These are phyloP conservation scores for Calonectria hawksworthii DNA, from an alignment of 2,329 filamentous ascomycete genomes.

Conservation along the genomic window DNA sequence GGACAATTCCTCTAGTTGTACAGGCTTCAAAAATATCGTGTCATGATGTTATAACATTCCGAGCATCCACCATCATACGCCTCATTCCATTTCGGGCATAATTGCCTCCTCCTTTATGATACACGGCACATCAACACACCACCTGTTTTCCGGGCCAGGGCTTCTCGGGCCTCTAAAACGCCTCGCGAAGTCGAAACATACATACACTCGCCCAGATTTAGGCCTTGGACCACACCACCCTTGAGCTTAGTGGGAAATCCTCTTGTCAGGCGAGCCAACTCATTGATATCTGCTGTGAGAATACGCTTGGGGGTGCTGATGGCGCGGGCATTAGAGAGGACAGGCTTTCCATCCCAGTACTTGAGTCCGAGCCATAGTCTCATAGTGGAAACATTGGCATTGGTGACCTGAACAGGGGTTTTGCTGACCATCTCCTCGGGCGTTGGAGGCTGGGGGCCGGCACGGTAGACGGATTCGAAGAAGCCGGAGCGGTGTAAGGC, in stretches of 20 bases:
- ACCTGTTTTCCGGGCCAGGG: slow-evolving; percentile 84
- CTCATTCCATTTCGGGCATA: not conserved
- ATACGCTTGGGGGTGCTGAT: slow-evolving; percentile 82
- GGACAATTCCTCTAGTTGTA: slow-evolving; percentile 45
- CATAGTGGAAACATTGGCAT: slow-evolving; percentile 78
- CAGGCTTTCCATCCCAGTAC: slow-evolving; percentile 87
- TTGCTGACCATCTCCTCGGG: slow-evolving; percentile 59
- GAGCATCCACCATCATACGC: slow-evolving; percentile 6
- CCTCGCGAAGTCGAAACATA: slow-evolving; percentile 84
- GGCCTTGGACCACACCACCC: slow-evolving; percentile 78
- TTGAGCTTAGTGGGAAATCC: slow-evolving; percentile 72
- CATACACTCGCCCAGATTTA: slow-evolving; percentile 86
- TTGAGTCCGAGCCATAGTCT: slow-evolving; percentile 92
- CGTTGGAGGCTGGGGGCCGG: slow-evolving; percentile 69
- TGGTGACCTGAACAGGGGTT: slow-evolving; percentile 72
- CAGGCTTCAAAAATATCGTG: slow-evolving; percentile 40
- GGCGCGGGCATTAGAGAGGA: slow-evolving; percentile 75
- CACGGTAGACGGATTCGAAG: slow-evolving; percentile 83
- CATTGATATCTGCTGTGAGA: slow-evolving; percentile 74
- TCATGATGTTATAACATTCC: slow-evolving; percentile 33
- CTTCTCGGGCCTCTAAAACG: slow-evolving; percentile 86
- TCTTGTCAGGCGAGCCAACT: slow-evolving; percentile 75
- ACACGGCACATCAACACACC: slow-evolving; percentile 84
- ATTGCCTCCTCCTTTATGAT: slow-evolving; percentile 50
- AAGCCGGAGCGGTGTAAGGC: slow-evolving; percentile 88